Evolutionary conservation across 176 grass and related monocot species (phyloP), one percentile per base, ranked within the genome.

Genomic region (Oryza rufipogon): DNA sequence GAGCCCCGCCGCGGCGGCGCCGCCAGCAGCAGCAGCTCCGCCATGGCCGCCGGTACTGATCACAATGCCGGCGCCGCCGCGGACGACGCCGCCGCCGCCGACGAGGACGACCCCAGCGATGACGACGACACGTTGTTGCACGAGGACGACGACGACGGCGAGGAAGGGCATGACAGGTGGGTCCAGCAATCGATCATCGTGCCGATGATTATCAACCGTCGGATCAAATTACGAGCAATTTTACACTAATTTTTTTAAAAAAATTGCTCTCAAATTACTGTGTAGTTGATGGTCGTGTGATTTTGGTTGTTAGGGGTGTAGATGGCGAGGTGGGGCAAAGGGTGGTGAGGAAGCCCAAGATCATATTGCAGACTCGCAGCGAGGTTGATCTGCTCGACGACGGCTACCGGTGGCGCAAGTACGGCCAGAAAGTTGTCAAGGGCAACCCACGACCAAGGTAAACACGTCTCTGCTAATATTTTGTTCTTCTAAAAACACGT

Each of bases 371-470:
- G 41, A 90, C 91, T 4, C 63, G 73, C 14, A 92, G 88, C 42
- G 91, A 87, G 70, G 82, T 87, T 5, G 87, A 92, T 38, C 91
- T 92, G 68, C 68, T 92, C 19, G 77, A 92, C 70, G 91, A 92
- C 65, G 87, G 91, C 69, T 87, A 87, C 74, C 81, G 85, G 68
- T 90, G 91, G 91, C 87, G 88, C 48, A 92, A 92, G 68, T 87
- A 92, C 64, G 91, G 85, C 20, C 85, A 92, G 85, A 92, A 90
- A 70, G 81, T 82, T 20, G 91, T 92, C 67, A 92, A 90, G 78
- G 88, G 91, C 78, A 92, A 92, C 64, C 77, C 68, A 2, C 85
- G 78, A n/a, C 85, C 91, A 12, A 92, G 87, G 87, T 92, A 44
- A 9, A 86, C 63, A 32, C 14, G 51, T 6, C 10, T 44, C 0